phyloP scores from a whole-genome alignment of 108 stramenopile genomes.

The Cyclostephanos invisitatus region DNA sequence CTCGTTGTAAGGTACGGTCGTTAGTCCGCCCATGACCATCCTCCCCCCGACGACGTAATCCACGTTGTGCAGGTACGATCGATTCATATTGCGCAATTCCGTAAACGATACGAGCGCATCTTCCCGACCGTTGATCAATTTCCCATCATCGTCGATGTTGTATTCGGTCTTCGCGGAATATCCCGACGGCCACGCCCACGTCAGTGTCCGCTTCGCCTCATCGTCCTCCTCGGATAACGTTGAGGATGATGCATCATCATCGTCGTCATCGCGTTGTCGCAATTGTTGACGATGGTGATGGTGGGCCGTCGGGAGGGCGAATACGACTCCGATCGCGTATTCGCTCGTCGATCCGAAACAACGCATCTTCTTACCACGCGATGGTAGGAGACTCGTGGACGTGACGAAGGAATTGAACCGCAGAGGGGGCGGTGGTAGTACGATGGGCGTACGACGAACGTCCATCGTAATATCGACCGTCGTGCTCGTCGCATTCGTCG shows the following conservation, averaged over 20 bases:
- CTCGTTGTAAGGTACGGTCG: conserved; percentile 89
- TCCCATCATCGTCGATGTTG: conserved; percentile 51
- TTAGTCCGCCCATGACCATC: conserved; percentile 69
- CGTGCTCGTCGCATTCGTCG: conserved; percentile 3
- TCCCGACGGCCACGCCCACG: conserved; percentile 82
- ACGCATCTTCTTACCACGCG: conserved; percentile 79
- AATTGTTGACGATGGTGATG: neutral
- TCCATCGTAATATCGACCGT: no score
- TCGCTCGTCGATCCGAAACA: conserved; percentile 71
- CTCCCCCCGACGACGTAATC: conserved; percentile 57
- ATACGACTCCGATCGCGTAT: conserved; percentile 80
- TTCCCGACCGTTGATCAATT: conserved; percentile 59
- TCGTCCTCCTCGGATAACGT: conserved; percentile 50
- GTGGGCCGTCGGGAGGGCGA: conserved; percentile 65
- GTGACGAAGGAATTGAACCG: conserved; percentile 85
- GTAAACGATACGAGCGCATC: conserved; percentile 54
- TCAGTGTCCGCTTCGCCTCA: conserved; percentile 58
- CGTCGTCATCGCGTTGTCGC: no score
- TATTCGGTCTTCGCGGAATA: conserved; percentile 74
- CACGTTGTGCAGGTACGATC: conserved; percentile 39
- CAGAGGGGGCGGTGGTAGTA: conserved; percentile 38
- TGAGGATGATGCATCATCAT: conserved; percentile 25
- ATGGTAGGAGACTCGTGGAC: conserved; percentile 73
- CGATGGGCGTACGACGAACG: no score
- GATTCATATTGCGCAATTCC: conserved; percentile 44